These are phyloP conservation scores for Penicillium vulpinum DNA, from an alignment of 2,329 filamentous ascomycete species.

Conservation along the genomic window DNA sequence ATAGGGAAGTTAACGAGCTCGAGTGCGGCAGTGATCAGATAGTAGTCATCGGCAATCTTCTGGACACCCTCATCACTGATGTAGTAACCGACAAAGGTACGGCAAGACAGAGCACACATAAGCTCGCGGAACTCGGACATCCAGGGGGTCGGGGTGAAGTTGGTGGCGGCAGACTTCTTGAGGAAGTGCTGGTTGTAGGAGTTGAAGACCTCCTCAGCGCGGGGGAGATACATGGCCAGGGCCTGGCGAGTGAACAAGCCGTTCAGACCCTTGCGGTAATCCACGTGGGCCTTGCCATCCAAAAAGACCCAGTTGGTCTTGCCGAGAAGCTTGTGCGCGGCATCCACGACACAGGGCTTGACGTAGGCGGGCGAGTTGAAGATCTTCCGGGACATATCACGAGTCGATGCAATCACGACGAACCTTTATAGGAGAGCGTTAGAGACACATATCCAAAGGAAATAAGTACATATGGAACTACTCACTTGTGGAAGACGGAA, in stretches of 20 bases:
- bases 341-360: constrained; percentile 95
- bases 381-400: constrained; percentile 93
- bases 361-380: constrained; percentile 91
- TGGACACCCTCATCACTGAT: constrained; percentile 86
- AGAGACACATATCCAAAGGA: not conserved
- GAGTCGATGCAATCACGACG: constrained; percentile 91
- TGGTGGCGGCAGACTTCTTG: constrained; percentile 68
- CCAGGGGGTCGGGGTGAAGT: constrained; percentile 76
- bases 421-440: constrained; percentile 61
- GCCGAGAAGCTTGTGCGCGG: constrained; percentile 88
- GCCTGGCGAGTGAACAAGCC: constrained; percentile 89
- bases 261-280: constrained; percentile 96
- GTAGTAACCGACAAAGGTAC: constrained; percentile 97
- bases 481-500: constrained; percentile 97
- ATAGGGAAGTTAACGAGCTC: constrained; percentile 98
- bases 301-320: constrained; percentile 96
- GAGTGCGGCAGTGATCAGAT: constrained; percentile 89
- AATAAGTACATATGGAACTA: not conserved
- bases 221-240: constrained; percentile 82
- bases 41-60: constrained; percentile 95
- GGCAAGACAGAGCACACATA: constrained; percentile 91
- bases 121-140: constrained; percentile 92
- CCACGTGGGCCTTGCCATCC: constrained; percentile 90
- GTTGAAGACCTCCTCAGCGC: constrained; percentile 89
- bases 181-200: constrained; percentile 80